Conservation (phyloP, 2,329 filamentous ascomycete genomes). For the Monosporascus sp. region DNA sequence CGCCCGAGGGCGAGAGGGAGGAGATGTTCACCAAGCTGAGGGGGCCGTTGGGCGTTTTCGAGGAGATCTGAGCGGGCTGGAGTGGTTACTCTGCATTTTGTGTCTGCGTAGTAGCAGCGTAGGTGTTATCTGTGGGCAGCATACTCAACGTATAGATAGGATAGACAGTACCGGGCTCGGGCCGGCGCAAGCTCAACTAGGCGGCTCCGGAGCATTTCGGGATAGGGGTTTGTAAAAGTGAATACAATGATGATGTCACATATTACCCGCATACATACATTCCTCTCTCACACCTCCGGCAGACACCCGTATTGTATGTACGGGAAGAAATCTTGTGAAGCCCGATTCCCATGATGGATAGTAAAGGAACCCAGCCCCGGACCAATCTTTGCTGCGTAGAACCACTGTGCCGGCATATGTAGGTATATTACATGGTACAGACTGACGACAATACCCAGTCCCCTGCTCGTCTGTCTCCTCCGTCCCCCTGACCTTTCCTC, state of each 20-base stretch:
- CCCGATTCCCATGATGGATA: too few relatives aligned
- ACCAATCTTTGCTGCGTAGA: too few relatives aligned
- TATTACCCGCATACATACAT: neutral
- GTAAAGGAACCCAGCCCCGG: too few relatives aligned
- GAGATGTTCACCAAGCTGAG: conserved; percentile 81
- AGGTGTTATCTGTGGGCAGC: neutral
- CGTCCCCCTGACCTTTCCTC: neutral
- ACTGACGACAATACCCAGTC: neutral
- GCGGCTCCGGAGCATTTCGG: neutral
- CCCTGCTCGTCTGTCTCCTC: neutral
- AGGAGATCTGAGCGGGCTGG: conserved; percentile 8
- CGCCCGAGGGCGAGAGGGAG: conserved; percentile 73
- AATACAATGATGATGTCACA: neutral
- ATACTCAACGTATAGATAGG: neutral
- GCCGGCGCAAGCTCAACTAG: neutral
- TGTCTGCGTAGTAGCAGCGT: neutral
- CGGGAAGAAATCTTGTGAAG: neutral
- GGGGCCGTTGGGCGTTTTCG: conserved; percentile 50
- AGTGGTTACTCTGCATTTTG: neutral
- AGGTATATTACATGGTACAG: neutral
- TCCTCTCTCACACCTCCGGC: neutral
- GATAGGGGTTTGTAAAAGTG: neutral
- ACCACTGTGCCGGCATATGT: neutral
- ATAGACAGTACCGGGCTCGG: neutral
- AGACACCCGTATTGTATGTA: neutral